Base-by-base conservation (phyloP, 176 grass and related monocot genomes). In the Cenchrus fungigraminus region DNA sequence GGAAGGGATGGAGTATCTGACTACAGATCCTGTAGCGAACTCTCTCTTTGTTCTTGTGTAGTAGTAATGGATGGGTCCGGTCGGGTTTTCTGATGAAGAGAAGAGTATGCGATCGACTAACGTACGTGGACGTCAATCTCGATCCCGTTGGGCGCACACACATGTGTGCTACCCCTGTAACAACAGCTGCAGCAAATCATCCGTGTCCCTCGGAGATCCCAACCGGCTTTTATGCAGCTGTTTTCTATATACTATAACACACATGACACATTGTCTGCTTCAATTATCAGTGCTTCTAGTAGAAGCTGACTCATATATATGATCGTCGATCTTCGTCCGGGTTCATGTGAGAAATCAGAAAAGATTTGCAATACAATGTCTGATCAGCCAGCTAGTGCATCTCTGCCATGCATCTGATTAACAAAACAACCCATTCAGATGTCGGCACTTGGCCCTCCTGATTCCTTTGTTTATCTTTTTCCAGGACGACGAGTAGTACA, bases 261-360 rank as follows among this genome's bases (percentile, higher is more conserved):
- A 64, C 2, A 67, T 17, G 62, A 12, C 15, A 64, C 2, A 67
- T 17, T 71, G 44, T 31, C 3, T 42, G 29, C 32, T 77, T 89
- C 83, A 40, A 40, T 40, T 40, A 3, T 40, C 37, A 46, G 45
- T 42, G 29, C 32, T 77, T 89, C 83, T 77, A 77, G 83, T 77
- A 77, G 83, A 77, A 89, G 77, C 63, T 85, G 77, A 71, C 56
- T 68, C 49, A 40, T 40, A 44, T 54, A 15, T 15, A 31, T 65
- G 8, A 37, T 63, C 62, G 22, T 22, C 31, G 31, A 32, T 32
- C 16, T 9, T 20, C 77, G 19, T 81, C 44, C 8, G 19, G 60
- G 45, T 37, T 66, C 46, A 22, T 74, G 71, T 68, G 76, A 17
- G 19, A 43, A 9, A 62, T 68, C 58, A 17, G 19, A 43, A 9